Evolutionary conservation across 371 early-diverging fungal genomes (phyloP).

Genomic region (Actinomucor elegans): DNA sequence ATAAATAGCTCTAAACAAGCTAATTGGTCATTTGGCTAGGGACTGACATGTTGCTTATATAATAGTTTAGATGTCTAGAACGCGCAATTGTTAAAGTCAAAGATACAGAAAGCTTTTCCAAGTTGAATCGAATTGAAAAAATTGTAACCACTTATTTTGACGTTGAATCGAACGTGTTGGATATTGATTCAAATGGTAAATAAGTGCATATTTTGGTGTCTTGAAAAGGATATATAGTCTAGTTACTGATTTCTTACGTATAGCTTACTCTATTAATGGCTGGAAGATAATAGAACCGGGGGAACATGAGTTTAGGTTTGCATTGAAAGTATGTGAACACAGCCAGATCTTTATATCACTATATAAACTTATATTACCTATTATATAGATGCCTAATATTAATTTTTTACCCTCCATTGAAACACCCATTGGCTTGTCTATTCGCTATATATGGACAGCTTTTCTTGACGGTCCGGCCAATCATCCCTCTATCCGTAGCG

Average conservation of each 20-base stretch:
- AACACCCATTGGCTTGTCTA: slow-evolving; percentile 28
- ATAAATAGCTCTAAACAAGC: too few relatives aligned
- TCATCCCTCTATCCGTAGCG: slow-evolving; percentile 22
- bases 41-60: too few relatives aligned
- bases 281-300: slow-evolving; percentile 42
- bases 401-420: slow-evolving; percentile 37
- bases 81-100: slow-evolving; percentile 11
- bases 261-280: slow-evolving; percentile 22
- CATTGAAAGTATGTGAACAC: slow-evolving; percentile 44
- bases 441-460: slow-evolving; percentile 51
- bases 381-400: slow-evolving; percentile 40
- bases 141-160: slow-evolving; percentile 17
- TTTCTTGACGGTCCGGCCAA: slow-evolving; percentile 42
- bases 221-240: too few relatives aligned
- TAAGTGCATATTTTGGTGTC: too few relatives aligned
- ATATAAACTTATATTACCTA: too few relatives aligned
- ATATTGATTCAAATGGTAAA: slow-evolving; percentile 12
- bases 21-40: too few relatives aligned
- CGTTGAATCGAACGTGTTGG: slow-evolving; percentile 6
- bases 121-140: slow-evolving; percentile 11
- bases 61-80: slow-evolving; percentile 19
- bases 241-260: too few relatives aligned
- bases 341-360: background rate
- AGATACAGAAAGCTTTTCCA: slow-evolving; percentile 1
- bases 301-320: slow-evolving; percentile 41